These are phyloP conservation scores for Trichoderma sp. DNA, from an alignment of 2,329 filamentous ascomycete species.

Conservation along the genomic window DNA sequence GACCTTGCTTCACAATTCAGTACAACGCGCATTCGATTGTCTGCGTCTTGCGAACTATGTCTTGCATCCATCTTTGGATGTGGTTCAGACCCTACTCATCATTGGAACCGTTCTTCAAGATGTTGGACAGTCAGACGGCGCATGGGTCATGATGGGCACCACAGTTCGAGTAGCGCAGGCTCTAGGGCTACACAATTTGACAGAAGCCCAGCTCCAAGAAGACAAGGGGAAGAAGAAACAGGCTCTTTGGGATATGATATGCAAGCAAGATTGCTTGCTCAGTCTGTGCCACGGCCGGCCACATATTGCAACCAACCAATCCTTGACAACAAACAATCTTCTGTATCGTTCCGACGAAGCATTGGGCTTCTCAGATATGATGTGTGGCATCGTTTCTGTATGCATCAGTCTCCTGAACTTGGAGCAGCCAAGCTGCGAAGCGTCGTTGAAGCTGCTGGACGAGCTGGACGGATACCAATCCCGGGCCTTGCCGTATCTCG, in stretches of 20 bases:
- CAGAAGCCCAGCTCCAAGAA: neutral
- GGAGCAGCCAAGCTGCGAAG: constrained; percentile 1
- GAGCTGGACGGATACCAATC: constrained; percentile 21
- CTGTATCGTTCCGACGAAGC: neutral
- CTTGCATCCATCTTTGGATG: constrained; percentile 18
- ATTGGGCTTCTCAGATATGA: neutral
- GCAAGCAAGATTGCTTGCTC: constrained; percentile 22
- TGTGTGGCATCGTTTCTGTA: neutral
- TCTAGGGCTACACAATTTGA: constrained; percentile 16
- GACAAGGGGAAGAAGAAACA: neutral
- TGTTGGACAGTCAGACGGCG: constrained; percentile 24
- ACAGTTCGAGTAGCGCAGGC: constrained; percentile 23
- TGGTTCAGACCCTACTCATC: constrained; percentile 12
- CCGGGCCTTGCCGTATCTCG: constrained; percentile 8
- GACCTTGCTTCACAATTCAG: neutral
- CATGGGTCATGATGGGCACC: constrained; percentile 25
- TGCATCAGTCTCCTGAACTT: neutral
- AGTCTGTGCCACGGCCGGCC: constrained; percentile 25
- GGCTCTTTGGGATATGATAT: constrained; percentile 15
- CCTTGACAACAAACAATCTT: neutral
- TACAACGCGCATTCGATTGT: constrained; percentile 23
- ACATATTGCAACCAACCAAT: constrained; percentile 10
- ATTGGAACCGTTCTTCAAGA: constrained; percentile 25
- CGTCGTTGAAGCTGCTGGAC: neutral
- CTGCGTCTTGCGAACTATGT: constrained; percentile 24